Conservation (phyloP, 148 eudicot species). For the Limonium bicolor region DNA sequence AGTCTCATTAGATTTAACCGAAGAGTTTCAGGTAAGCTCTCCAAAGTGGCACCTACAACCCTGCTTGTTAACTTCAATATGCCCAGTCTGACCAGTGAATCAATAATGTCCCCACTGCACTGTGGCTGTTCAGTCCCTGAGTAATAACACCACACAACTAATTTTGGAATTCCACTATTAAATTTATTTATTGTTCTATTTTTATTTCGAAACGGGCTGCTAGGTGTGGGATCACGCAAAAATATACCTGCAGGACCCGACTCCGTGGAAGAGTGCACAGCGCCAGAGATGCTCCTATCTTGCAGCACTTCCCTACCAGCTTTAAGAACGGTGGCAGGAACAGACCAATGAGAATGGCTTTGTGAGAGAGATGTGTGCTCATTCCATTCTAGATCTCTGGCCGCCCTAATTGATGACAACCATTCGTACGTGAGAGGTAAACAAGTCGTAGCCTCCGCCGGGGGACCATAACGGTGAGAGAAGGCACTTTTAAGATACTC, state of each 20-base stretch:
- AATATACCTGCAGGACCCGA: too few relatives aligned
- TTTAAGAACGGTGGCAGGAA: neutral
- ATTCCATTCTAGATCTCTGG: neutral
- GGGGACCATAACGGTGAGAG: conserved; percentile 1
- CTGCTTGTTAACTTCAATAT: conserved; percentile 1
- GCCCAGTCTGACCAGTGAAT: conserved; percentile 3
- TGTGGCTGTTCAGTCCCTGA: conserved; percentile 3
- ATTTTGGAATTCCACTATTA: too few relatives aligned
- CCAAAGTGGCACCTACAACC: neutral
- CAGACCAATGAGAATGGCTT: neutral
- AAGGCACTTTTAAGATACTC: conserved; percentile 4
- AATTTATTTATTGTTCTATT: too few relatives aligned
- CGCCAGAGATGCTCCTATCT: neutral
- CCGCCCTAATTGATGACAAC: neutral
- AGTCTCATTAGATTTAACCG: neutral
- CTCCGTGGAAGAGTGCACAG: neutral
- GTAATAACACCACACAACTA: too few relatives aligned
- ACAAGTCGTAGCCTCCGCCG: neutral
- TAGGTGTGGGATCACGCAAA: too few relatives aligned
- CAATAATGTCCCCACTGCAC: conserved; percentile 2
- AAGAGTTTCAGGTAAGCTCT: conserved; percentile 2
- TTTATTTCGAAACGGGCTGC: too few relatives aligned
- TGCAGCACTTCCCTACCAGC: conserved; percentile 1
- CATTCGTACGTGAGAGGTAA: neutral
- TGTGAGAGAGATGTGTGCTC: too few relatives aligned